Evolutionary conservation across 2,329 filamentous ascomycete genomes (phyloP), one percentile per base, ranked within the genome.

Genomic region (Cordyceps cicadae): DNA sequence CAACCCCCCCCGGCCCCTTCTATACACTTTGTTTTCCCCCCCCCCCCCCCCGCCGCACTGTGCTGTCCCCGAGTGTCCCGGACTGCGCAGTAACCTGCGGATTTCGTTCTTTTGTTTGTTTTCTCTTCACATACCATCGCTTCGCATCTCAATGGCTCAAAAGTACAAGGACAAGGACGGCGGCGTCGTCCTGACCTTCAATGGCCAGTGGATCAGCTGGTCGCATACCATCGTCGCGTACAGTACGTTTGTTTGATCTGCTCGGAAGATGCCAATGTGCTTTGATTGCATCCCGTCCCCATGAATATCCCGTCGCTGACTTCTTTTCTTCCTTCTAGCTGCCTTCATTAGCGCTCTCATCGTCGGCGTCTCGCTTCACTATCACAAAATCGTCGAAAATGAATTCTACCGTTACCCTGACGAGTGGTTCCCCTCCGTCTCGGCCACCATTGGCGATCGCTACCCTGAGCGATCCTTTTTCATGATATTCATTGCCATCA

Each of bases 401-500:
- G 92, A 99, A 75, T 89, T 92, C 77, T 96, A 92, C 74, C 91
- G 91, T 67, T 96, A 95, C 71, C 92, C 92, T 1, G 81, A 96
- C 67, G 92, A 97, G 79, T 97, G 92, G 92, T 96, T 96, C 70
- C 92, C 92, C 62, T 96, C 92, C 49, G 92, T 97, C 24, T 97
- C 93, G 34, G 88, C 94, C 46, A 97, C 94, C 41, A 99, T 99
- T 76, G 94, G 94, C 72, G 94, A 99, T 75, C 87, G 92, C 66
- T 97, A 97, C 70, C 94, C 94, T 58, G 94, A 99, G 76, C 88
- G 94, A 63, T 96, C 94, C 17, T 88, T 97, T 69, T 99, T 99
- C 74, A 93, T 96, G 84, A 75, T 99, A 66, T 97, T 97, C 72
- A 99, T 99, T 72, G 93, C 93, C 63, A 87, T 99, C 63, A 97